Evolutionary conservation across 2,329 filamentous ascomycete species (phyloP).

Genomic region (Parastagonospora nodorum): DNA sequence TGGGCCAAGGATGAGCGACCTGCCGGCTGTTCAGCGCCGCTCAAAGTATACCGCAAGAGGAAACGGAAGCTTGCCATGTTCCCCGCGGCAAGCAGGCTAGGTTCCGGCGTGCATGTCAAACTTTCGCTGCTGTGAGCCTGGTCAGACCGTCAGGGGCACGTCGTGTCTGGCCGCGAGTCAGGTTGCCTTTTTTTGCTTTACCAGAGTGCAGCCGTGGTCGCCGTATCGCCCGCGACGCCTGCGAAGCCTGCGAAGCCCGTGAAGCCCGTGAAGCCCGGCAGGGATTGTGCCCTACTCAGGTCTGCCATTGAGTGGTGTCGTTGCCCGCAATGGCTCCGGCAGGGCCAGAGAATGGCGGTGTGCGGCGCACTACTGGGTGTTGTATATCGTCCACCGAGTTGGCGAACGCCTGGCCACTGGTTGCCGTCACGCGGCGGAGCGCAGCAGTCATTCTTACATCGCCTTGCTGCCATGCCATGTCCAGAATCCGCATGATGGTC

Average conservation of each 20-base stretch:
- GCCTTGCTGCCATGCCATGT: not conserved
- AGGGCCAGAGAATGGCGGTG: slow-evolving; percentile 40
- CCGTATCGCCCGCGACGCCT: not conserved
- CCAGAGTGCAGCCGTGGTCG: slow-evolving; percentile 29
- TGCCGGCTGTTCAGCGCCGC: slow-evolving; percentile 25
- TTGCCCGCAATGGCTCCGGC: slow-evolving; percentile 28
- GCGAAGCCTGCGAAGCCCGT: too few relatives aligned
- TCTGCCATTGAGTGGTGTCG: slow-evolving; percentile 23
- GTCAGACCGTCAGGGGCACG: slow-evolving; percentile 15
- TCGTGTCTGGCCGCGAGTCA: slow-evolving; percentile 9
- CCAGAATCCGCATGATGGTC: not conserved
- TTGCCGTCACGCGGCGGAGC: slow-evolving; percentile 21
- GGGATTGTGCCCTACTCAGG: slow-evolving; percentile 11
- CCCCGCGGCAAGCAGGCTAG: slow-evolving; percentile 39
- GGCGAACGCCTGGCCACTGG: not conserved
- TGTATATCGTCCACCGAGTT: not conserved
- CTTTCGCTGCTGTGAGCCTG: slow-evolving; percentile 14
- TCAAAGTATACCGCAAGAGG: slow-evolving; percentile 24
- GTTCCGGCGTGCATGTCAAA: slow-evolving; percentile 8
- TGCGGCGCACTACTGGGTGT: not conserved
- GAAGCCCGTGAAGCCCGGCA: slow-evolving; percentile 6
- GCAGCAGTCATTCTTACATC: slow-evolving; percentile 8
- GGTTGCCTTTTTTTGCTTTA: slow-evolving; percentile 8
- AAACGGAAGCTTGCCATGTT: slow-evolving; percentile 30
- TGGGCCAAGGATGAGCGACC: slow-evolving; percentile 30